phyloP scores from a whole-genome alignment of 306 rosid genomes.

The Castanea mollissima region DNA sequence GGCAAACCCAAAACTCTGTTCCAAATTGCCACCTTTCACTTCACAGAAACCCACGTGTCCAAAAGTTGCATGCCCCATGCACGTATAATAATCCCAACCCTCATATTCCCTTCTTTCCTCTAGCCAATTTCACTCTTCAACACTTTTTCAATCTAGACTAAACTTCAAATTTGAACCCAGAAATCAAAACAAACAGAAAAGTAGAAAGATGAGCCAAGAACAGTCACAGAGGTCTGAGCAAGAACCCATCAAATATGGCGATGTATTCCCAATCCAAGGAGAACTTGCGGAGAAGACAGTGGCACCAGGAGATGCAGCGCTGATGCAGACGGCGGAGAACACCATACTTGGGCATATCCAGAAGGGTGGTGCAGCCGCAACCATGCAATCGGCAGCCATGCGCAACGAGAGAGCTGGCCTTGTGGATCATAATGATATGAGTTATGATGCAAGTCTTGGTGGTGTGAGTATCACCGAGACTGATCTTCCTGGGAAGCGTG shows the following conservation, averaged over 20 bases:
- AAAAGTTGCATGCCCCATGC: constrained; percentile 26
- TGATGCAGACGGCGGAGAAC: constrained; percentile 47
- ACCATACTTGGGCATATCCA: constrained; percentile 28
- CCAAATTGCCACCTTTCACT: constrained; percentile 5
- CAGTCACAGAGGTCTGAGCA: constrained; percentile 34
- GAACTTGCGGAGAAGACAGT: constrained; percentile 37
- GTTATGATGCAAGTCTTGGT: neutral
- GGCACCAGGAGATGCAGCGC: constrained; percentile 42
- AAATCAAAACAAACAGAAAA: neutral
- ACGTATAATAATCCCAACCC: constrained; percentile 10
- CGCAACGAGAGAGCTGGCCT: constrained; percentile 39
- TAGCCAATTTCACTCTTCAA: neutral
- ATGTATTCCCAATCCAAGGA: constrained; percentile 39
- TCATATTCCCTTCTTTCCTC: neutral
- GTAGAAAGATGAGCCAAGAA: constrained; percentile 43
- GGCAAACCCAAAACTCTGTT: neutral
- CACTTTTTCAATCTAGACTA: no score
- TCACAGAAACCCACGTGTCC: constrained; percentile 3
- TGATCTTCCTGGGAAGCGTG: constrained; percentile 26
- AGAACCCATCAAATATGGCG: constrained; percentile 41
- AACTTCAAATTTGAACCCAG: neutral
- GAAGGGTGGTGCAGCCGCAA: constrained; percentile 44
- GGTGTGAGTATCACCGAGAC: constrained; percentile 25
- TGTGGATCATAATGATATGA: constrained; percentile 24
- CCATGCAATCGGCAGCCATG: constrained; percentile 43